Evolutionary conservation across 805 yeast species (phyloP), one percentile per base, ranked within the genome.

Genomic region (Grigorovia humatica): DNA sequence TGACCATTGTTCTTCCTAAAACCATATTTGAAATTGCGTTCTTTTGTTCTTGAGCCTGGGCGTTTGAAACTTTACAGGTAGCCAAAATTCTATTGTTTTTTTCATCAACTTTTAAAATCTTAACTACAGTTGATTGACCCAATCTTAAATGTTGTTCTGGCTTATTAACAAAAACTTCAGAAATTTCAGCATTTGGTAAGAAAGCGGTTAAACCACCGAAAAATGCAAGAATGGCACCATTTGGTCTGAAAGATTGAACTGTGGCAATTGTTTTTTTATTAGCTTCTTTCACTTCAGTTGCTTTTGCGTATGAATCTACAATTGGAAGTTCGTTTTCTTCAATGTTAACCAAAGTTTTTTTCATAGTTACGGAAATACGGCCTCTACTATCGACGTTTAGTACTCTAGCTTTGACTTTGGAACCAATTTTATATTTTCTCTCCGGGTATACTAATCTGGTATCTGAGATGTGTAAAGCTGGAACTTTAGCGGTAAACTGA

Each of bases 381-480:
- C 77, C 75, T 49, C 71, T 71, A 43, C 65, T 59, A 45, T 75
- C 70, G 20, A 78, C 74, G 50, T 69, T 74, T 57, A 88, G 67
- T 12, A 88, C 77, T 70, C 95, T 79, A 55, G 83, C 93, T 59
- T 77, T 85, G 32, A 88, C 87, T 58, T 82, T 85, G 44, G 84
- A 73, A 11, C 96, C 98, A 45, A 83, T 81, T 68, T 86, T 87
- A 75, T 83, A 91, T 62, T 88, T 88, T 73, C 93, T 79, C 69
- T 93, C 98, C 6, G 99, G 99, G 63, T 91, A 84, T 2, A 81
- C 80, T 56, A 91, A 74, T 64, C 81, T 83, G 52, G 85, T 76
- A 67, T 93, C 99, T 58, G 95, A 83, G 67, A 93, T 78, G 60
- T 91, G 96, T 27, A 71, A 63, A 29, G 80, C 73, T 13, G 87